Evolutionary conservation across 2,329 filamentous ascomycete genomes (phyloP).

Genomic region (Magnaporthiopsis rhizophila): DNA sequence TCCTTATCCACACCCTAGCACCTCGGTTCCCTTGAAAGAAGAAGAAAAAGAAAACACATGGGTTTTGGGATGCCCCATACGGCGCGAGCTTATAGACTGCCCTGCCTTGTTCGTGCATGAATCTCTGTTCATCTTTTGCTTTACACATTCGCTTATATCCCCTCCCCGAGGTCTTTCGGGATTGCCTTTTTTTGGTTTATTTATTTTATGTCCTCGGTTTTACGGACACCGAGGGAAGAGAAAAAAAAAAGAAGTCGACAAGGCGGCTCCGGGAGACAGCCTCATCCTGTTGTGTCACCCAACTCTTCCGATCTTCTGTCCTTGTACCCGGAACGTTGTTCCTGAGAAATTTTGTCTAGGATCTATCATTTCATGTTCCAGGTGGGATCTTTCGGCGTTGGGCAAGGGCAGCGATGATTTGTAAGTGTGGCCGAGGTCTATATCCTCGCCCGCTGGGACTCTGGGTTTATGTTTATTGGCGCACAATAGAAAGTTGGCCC

Average conservation of each 20-base stretch:
- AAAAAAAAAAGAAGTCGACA: background rate
- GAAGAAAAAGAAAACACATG: background rate
- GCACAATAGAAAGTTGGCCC: background rate
- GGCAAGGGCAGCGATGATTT: background rate
- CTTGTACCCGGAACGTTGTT: background rate
- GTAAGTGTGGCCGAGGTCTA: background rate
- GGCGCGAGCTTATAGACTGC: constrained; percentile 2
- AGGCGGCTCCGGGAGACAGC: background rate
- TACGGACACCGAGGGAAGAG: background rate
- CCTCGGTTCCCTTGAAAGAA: background rate
- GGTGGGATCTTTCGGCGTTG: background rate
- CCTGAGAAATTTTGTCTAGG: too few relatives aligned
- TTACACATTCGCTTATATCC: background rate
- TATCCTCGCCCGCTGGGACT: background rate
- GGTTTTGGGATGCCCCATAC: background rate
- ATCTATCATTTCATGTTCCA: background rate
- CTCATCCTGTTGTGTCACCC: background rate
- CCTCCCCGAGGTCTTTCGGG: background rate
- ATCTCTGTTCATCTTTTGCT: background rate
- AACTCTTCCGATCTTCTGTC: background rate
- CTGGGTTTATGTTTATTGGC: background rate
- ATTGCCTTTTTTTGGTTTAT: background rate
- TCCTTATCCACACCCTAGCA: background rate
- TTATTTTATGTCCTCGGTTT: background rate
- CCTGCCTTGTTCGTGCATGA: background rate